Evolutionary conservation across 345 rosid species (phyloP), one percentile per base, ranked within the genome.

Genomic region (Balakata baccata): DNA sequence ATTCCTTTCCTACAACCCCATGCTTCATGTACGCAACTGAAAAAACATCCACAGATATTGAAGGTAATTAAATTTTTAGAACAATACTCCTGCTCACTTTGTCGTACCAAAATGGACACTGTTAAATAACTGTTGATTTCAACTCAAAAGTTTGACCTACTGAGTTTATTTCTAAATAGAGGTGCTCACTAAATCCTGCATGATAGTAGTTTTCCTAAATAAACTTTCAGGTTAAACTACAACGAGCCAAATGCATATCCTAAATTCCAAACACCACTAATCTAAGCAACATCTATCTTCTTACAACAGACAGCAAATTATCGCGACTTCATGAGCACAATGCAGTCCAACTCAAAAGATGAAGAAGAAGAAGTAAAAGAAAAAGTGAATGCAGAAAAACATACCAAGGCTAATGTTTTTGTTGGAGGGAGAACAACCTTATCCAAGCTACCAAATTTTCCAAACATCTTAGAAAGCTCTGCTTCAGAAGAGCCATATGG

Each of bases 331-430:
- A 47, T 13, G 54, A 20, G 11, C n/a, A 46, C 53, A n/a, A 3
- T 12, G 5, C 3, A 22, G 1, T 13, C 54, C 8, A 16, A 50
- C 41, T 38, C 34, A 16, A 57, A 25, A 29, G 34, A 29, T 1
- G 34, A 18, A 51, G 3, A 59, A 7, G 2, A 51, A 29, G 11
- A 64, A n/a, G 13, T 4, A 25, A 49, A 6, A 5, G 70, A 20
- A 39, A 38, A 68, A 4, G 51, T 5, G 60, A 5, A 75, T 17
- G 47, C 4, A 65, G 20, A 25, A 50, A 64, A 51, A 56, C 79
- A 69, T 88, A 94, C 99, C 96, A 94, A 74, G 75, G 97, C 99
- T 86, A 94, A 69, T 18, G 98, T 83, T 86, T 88, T 90, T 50
- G 99, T 88, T 3, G 94, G 91, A 75, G 99, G 99, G 74, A 92